Evolutionary conservation across 129 eudicot species (phyloP), one percentile per base, ranked within the genome.

Genomic region (Pulicaria dysenterica): DNA sequence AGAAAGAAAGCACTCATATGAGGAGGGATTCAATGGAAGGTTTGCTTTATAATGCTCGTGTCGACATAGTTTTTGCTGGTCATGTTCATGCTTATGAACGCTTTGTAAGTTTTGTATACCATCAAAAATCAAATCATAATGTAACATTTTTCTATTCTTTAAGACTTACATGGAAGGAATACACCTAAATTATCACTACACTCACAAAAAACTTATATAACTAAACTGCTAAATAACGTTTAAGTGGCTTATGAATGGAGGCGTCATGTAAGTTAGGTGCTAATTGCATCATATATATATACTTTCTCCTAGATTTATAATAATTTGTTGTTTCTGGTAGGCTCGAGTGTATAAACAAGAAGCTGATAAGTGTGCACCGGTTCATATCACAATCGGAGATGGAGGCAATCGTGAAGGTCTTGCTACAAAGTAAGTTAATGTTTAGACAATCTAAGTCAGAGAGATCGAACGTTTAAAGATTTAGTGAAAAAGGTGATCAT

Each of bases 1-100:
- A 91, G 77, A 36, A 49, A 12, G 95, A 85, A 58, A 80, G 84
- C 6, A 65, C 69, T 8, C 79, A 62, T 45, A 91, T 91, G 97
- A 88, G 79, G 97, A 88, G 79, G 58, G 69, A 69, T 5, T 69
- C 80, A 14, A 82, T 91, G 88, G 97, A 91, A 74, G 64, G 24
- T 5, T 75, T 89, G 74, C 85, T 91, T 16, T 84, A 69, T 58
- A 57, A 48, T 7, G 92, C 95, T 38, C 83, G 85, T n/a, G 90
- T 88, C 10, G 97, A 91, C 15, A 41, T 76, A 3, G 87, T 91
- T 44, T 88, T 90, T 37, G 84, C 91, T 1, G 96, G 96, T 5
- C 96, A 90, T 81, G 95, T 90, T 24, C 95, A 87, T 70, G 97
- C 96, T 4, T 91, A 91, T 16, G 97, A 91, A 38, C 87, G 97